phyloP scores from a whole-genome alignment of 164 flowering plant species.

The Akebia trifoliata region DNA sequence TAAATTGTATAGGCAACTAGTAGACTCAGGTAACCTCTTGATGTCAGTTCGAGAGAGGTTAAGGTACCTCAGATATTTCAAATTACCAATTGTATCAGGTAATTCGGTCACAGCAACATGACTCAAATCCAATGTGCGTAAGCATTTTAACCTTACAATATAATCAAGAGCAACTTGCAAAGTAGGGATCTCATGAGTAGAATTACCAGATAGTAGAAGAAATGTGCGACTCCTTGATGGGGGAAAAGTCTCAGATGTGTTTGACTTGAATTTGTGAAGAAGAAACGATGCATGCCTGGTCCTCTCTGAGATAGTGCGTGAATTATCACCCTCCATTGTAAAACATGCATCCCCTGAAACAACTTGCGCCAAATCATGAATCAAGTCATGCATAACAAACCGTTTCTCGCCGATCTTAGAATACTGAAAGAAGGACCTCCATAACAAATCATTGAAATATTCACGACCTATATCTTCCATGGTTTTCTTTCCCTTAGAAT shows the following conservation, averaged over 20 bases:
- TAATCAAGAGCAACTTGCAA: not conserved
- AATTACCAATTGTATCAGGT: too few species aligned
- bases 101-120: too few species aligned
- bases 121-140: too few species aligned
- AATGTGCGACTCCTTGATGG: not conserved
- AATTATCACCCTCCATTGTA: too few species aligned
- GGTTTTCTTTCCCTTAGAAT: not conserved
- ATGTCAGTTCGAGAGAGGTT: too few species aligned
- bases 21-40: not conserved
- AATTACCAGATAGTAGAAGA: not conserved
- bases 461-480: constrained; percentile 7
- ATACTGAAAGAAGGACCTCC: constrained; percentile 12
- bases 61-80: too few species aligned
- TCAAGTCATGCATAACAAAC: constrained; percentile 14
- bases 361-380: constrained; percentile 6
- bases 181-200: too few species aligned
- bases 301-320: too few species aligned
- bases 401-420: not conserved
- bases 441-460: not conserved
- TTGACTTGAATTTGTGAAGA: not conserved
- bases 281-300: too few species aligned
- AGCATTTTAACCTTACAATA: not conserved
- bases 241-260: not conserved
- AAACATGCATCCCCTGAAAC: constrained; percentile 3
- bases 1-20: too few species aligned